Evolutionary conservation across 2,329 filamentous ascomycete genomes (phyloP), one percentile per base, ranked within the genome.

Genomic region (Mariannaea sp.): DNA sequence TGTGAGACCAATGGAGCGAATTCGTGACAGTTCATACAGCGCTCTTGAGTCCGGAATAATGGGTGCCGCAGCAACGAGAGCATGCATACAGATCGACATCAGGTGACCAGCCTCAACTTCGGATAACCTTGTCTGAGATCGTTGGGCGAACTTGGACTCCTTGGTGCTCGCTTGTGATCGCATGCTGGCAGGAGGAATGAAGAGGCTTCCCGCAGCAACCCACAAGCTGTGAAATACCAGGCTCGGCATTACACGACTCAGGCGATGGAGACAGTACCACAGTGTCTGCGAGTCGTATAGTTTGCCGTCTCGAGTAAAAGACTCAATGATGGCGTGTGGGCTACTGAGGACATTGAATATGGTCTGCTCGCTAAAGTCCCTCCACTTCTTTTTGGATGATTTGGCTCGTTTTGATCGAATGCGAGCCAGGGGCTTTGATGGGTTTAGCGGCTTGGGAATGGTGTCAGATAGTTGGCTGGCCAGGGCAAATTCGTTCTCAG

Each of bases 211-310:
- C 1, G 84, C 76, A 5, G 82, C 82, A 58, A 82, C 74, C 86
- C 86, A 89, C 5, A 88, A 73, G 61, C 82, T 85, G 64, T 87
- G 81, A 45, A 86, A 80, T 2, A 87, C 82, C 16, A 87, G 66
- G 40, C 73, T 81, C 4, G 83, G 81, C 13, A 79, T 77, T 35
- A 79, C 77, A 42, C 82, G 75, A 5, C 80, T 84, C 68, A 87
- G 71, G 50, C 80, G 79, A 49, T 85, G 70, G 77, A 85, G 84
- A 62, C 80, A 82, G 64, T 84, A 86, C 82, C 81, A 87, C 1
- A 85, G 71, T 12, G 79, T 82, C 45, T 83, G 82, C 1, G 83
- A 85, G 66, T 87, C 82, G 49, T 83, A 77, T 1, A 84, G 66
- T 38, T 78, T 75, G 9, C 76, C 77, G 9, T 80, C 73, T 36